A percentile compares a stretch with the other conserved stretches of the same genome.
Evolutionary conservation across 2,329 filamentous ascomycete species (phyloP).

Genomic region (Orbilia oligospora): DNA sequence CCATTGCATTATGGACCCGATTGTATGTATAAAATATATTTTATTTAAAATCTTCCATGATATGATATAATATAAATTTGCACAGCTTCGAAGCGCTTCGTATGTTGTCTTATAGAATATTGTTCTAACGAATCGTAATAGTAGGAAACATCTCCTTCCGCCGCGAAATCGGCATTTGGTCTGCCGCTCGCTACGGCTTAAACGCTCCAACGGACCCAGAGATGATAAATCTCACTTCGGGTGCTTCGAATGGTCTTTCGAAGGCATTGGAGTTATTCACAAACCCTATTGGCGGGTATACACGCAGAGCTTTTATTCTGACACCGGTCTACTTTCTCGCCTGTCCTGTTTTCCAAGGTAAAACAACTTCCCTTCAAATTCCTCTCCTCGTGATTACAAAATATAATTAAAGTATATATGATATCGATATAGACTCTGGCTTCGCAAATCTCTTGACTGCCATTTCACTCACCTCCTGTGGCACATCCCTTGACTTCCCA

Average conservation of each 20-base stretch:
- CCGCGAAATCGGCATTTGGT: conserved; percentile 62
- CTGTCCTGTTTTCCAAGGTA: conserved; percentile 63
- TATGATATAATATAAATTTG: too few relatives aligned
- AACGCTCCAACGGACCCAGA: conserved; percentile 56
- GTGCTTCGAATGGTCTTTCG: conserved; percentile 62
- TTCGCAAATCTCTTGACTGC: conserved; percentile 57
- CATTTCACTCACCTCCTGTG: conserved; percentile 73
- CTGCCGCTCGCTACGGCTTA: conserved; percentile 60
- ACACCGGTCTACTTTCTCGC: conserved; percentile 64
- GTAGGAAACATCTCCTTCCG: conserved; percentile 62
- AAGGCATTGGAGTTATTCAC: conserved; percentile 62
- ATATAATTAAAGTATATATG: neutral
- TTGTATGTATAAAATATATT: conserved; percentile 28
- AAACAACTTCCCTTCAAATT: neutral
- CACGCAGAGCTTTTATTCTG: conserved; percentile 63
- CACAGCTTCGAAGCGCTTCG: too few relatives aligned
- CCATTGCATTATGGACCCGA: conserved; percentile 64
- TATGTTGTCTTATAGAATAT: too few relatives aligned
- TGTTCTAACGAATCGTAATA: neutral
- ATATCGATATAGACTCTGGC: conserved; percentile 33
- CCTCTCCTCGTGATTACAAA: neutral
- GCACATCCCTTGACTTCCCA: conserved; percentile 98
- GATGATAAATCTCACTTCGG: conserved; percentile 62
- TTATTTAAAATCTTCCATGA: neutral
- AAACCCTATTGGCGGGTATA: conserved; percentile 62